Conservation (phyloP, 306 rosid genomes). For the Malus orientalis region DNA sequence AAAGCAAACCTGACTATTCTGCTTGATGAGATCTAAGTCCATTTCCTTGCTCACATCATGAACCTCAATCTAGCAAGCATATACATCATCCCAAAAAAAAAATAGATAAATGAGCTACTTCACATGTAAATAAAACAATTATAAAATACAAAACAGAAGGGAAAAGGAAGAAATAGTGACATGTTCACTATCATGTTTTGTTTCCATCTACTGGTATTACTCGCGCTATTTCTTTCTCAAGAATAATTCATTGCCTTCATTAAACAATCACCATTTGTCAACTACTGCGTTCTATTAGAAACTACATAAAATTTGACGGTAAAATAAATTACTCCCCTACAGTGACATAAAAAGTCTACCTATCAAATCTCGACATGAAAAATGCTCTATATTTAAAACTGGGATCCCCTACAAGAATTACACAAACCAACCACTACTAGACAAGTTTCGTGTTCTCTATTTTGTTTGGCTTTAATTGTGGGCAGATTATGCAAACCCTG, state of each 20-base stretch:
- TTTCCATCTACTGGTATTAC: neutral
- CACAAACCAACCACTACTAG: neutral
- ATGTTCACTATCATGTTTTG: neutral
- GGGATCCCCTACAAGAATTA: neutral
- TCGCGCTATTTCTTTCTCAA: neutral
- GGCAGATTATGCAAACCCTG: neutral
- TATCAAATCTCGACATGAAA: neutral
- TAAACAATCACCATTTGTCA: too few relatives aligned
- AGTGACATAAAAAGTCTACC: neutral
- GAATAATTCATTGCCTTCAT: neutral
- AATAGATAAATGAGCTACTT: neutral
- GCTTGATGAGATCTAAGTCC: slow-evolving; percentile 98
- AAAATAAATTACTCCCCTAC: neutral
- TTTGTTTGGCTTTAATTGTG: neutral
- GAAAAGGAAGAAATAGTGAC: neutral
- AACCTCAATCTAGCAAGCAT: slow-evolving; percentile 66
- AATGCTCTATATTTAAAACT: neutral
- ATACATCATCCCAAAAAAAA: slow-evolving; percentile 17
- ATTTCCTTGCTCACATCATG: slow-evolving; percentile 98
- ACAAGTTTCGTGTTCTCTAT: neutral
- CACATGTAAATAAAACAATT: neutral
- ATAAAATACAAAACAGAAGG: neutral
- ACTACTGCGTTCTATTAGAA: too few relatives aligned
- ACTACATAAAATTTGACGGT: too few relatives aligned
- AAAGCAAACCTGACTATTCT: slow-evolving; percentile 85